Conservation (phyloP, 1,139 yeast genomes). For the Yamadazyma pseudoaaseri region DNA sequence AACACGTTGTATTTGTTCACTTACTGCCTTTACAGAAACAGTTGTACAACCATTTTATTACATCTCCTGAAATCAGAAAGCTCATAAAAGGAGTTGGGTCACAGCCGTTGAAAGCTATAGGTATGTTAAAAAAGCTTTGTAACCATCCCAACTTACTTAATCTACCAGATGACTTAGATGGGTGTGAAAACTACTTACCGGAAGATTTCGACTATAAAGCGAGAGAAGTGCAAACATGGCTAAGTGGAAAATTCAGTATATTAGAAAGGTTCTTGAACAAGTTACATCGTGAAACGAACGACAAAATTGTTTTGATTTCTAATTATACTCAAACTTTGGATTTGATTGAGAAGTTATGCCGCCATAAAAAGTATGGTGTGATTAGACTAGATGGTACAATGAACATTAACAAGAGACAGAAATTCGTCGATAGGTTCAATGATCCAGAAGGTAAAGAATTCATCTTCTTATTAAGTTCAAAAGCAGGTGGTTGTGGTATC, state of each 20-base stretch:
- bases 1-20: constrained; percentile 89
- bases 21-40: constrained; percentile 74
- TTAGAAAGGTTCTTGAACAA: constrained; percentile 74
- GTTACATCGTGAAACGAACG: constrained; percentile 79
- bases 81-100: constrained; percentile 70
- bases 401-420: constrained; percentile 89
- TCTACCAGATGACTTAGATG: constrained; percentile 74
- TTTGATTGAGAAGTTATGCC: constrained; percentile 82
- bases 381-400: constrained; percentile 89
- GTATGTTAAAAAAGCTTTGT: constrained; percentile 82
- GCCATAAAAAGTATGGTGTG: constrained; percentile 71
- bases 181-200: constrained; percentile 65
- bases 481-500: constrained; percentile 99
- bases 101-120: constrained; percentile 90
- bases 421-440: constrained; percentile 85
- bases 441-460: constrained; percentile 89
- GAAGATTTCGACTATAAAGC: constrained; percentile 58
- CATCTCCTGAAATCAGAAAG: constrained; percentile 76
- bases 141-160: constrained; percentile 87
- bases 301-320: constrained; percentile 90
- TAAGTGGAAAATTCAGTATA: constrained; percentile 61
- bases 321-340: constrained; percentile 94
- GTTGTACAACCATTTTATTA: constrained; percentile 71
- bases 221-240: constrained; percentile 60
- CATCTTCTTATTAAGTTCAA: constrained; percentile 83